Conservation (phyloP, 208 protist genomes). For the Trypanosoma caninum region DNA sequence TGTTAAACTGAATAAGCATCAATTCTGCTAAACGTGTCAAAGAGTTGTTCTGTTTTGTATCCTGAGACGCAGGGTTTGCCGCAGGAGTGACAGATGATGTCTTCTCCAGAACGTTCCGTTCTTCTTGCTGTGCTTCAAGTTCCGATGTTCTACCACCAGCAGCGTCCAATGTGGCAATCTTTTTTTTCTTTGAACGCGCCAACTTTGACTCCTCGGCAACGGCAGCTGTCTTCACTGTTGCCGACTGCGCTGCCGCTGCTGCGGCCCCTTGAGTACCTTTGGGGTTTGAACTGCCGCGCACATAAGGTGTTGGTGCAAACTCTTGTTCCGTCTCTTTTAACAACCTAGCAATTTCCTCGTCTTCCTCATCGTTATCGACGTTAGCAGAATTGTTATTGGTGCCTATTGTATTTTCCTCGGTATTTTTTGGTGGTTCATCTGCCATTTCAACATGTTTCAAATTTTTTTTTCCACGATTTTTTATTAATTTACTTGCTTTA, state of each 20-base stretch:
- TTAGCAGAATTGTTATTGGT: no score
- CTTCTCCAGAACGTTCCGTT: no score
- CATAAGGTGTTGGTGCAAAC: constrained; percentile 24
- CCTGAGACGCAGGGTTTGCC: background rate
- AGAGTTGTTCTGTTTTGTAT: constrained; percentile 22
- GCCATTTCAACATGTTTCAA: constrained; percentile 8
- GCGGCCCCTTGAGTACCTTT: background rate
- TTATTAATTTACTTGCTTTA: background rate
- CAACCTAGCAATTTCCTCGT: constrained; percentile 23
- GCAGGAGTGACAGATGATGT: background rate
- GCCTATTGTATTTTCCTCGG: background rate
- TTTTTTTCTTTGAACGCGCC: constrained; percentile 19
- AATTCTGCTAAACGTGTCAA: constrained; percentile 60
- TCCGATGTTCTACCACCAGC: constrained; percentile 9
- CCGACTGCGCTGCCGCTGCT: background rate
- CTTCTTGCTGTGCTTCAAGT: constrained; percentile 13
- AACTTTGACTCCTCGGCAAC: constrained; percentile 6
- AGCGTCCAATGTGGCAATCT: constrained; percentile 17
- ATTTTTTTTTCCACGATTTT: constrained; percentile 16
- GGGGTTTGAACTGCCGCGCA: constrained; percentile 11
- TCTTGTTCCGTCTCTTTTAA: constrained; percentile 36
- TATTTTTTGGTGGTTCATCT: constrained; percentile 3
- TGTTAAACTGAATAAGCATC: constrained; percentile 83
- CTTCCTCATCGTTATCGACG: constrained; percentile 11
- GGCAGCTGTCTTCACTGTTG: constrained; percentile 7